phyloP scores from a whole-genome alignment of 2,329 filamentous ascomycete species.

The Penicillium sp. region DNA sequence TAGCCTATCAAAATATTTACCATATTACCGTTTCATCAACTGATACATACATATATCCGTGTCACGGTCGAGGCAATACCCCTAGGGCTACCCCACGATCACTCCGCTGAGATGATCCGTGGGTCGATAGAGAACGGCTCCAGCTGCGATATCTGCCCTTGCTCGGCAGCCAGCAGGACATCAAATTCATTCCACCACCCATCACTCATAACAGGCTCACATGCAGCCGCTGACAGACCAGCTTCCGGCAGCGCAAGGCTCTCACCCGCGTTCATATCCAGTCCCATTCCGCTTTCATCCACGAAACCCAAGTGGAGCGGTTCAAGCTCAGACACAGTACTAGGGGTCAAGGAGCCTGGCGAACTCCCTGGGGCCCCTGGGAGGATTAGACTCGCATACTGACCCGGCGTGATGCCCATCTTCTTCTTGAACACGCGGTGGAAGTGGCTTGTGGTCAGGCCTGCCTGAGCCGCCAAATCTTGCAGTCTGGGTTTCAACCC shows the following conservation, averaged over 20 bases:
- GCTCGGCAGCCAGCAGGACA: constrained; percentile 31
- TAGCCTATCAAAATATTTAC: neutral
- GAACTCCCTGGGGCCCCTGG: constrained; percentile 3
- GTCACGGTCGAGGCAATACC: neutral
- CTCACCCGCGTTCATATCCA: constrained; percentile 16
- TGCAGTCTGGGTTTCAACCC: constrained; percentile 41
- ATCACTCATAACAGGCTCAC: constrained; percentile 4
- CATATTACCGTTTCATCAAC: neutral
- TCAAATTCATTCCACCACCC: constrained; percentile 42
- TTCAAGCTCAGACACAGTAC: constrained; percentile 8
- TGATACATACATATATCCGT: too few relatives aligned
- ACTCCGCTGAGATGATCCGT: constrained; percentile 9
- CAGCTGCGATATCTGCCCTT: constrained; percentile 10
- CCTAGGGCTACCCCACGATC: neutral
- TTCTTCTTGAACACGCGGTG: constrained; percentile 56
- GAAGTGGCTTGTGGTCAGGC: constrained; percentile 53
- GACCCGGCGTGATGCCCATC: constrained; percentile 51
- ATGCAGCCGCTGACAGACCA: constrained; percentile 4
- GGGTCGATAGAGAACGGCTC: constrained; percentile 17
- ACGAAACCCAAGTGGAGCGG: constrained; percentile 3
- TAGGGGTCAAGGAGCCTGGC: constrained; percentile 3
- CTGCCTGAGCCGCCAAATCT: constrained; percentile 48
- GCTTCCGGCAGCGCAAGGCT: constrained; percentile 13
- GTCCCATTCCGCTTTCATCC: constrained; percentile 1
- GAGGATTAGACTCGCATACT: constrained; percentile 28